Percentiles rank a stretch among this genome's conserved stretches.
Conservation (phyloP, 2,329 filamentous ascomycete genomes). For the Exophiala xenobiotica region DNA sequence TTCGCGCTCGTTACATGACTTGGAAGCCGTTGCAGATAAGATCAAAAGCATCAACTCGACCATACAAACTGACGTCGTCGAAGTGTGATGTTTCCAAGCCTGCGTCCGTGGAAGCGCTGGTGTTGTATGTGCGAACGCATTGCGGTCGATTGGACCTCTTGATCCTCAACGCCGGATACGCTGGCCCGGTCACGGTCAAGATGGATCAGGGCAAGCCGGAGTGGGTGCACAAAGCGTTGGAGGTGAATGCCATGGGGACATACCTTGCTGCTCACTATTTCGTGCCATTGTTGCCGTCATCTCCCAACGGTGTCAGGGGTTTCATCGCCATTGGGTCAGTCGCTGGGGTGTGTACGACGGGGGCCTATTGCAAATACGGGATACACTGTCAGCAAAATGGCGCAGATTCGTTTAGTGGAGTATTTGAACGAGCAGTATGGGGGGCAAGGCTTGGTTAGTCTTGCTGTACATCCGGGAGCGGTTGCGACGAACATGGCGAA, state of each 20-base stretch:
- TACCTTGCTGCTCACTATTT: conserved; percentile 40
- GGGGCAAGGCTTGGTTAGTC: conserved; percentile 29
- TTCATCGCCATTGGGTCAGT: conserved; percentile 38
- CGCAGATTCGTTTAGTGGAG: conserved; percentile 40
- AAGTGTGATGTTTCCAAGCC: conserved; percentile 36
- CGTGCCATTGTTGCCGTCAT: conserved; percentile 34
- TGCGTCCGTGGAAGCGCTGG: conserved; percentile 30
- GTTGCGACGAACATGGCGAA: conserved; percentile 39
- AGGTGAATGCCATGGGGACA: conserved; percentile 40
- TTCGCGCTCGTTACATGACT: conserved; percentile 33
- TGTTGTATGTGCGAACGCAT: conserved; percentile 20
- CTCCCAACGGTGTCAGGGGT: conserved; percentile 30
- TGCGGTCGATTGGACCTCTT: conserved; percentile 29
- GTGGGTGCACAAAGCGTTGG: conserved; percentile 39
- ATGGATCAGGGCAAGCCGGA: conserved; percentile 35
- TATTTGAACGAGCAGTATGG: conserved; percentile 40
- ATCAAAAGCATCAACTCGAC: conserved; percentile 30
- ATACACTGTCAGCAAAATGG: conserved; percentile 41
- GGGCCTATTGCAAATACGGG: conserved; percentile 43
- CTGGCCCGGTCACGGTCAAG: conserved; percentile 37
- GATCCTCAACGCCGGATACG: conserved; percentile 33
- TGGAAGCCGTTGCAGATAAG: conserved; percentile 33
- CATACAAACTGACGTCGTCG: conserved; percentile 32
- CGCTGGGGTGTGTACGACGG: conserved; percentile 37
- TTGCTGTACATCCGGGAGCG: conserved; percentile 40